These are phyloP conservation scores for Metschnikowia similis DNA, from an alignment of 805 yeast species.

Conservation along the genomic window DNA sequence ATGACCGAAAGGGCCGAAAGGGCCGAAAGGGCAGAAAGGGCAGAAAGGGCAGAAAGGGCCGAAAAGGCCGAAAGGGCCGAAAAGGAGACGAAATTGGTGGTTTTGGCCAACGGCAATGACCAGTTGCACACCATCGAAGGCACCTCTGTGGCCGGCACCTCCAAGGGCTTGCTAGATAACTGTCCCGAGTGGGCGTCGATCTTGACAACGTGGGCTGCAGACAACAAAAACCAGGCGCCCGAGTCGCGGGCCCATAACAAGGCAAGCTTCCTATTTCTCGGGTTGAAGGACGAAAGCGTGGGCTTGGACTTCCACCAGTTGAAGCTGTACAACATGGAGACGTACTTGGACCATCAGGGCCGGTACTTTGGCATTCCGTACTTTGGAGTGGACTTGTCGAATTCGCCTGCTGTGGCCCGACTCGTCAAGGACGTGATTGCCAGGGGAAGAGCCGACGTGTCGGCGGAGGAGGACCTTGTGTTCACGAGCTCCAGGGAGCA, in stretches of 20 bases:
- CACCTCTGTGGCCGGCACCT: conserved; percentile 12
- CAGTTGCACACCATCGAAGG: conserved; percentile 22
- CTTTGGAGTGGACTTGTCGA: conserved; percentile 57
- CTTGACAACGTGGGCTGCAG: conserved; percentile 25
- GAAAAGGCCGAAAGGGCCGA: too few relatives aligned
- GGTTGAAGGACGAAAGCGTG: conserved; percentile 43
- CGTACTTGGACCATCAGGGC: conserved; percentile 41
- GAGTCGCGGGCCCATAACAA: conserved; percentile 36
- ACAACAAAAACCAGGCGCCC: conserved; percentile 31
- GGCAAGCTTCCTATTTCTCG: conserved; percentile 38
- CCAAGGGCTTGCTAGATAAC: conserved; percentile 20
- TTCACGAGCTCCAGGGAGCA: conserved; percentile 37
- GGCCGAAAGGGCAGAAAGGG: too few relatives aligned
- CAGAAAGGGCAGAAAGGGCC: too few relatives aligned
- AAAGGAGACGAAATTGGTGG: conserved; percentile 24
- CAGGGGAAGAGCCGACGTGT: conserved; percentile 13
- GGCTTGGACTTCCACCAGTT: conserved; percentile 31
- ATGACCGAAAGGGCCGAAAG: conserved; percentile 1
- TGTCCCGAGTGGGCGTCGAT: conserved; percentile 12
- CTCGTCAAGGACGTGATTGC: conserved; percentile 27
- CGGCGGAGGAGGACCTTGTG: conserved; percentile 14
- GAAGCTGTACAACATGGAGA: conserved; percentile 26
- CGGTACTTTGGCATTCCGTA: conserved; percentile 59
- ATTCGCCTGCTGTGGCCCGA: conserved; percentile 38
- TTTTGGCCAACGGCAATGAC: conserved; percentile 32